Conservation (phyloP, 768 basidiomycete species). For the Naganishia onofrii region DNA sequence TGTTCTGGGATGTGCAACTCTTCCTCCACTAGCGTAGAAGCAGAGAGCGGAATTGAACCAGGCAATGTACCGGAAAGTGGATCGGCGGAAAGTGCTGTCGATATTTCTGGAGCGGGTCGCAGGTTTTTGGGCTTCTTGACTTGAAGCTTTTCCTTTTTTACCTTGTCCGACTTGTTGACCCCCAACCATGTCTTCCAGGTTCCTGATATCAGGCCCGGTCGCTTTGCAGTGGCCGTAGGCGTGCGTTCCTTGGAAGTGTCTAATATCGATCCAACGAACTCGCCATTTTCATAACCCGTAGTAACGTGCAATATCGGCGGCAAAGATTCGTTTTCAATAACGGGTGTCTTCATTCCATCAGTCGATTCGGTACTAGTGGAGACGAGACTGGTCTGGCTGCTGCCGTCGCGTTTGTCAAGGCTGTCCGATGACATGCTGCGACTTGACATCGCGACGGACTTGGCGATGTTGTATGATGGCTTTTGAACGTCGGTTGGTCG, state of each 20-base stretch:
- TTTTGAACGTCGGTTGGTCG: background rate
- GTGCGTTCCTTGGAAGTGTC: constrained; percentile 13
- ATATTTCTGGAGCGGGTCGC: constrained; percentile 9
- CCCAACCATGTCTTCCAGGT: constrained; percentile 6
- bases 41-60: constrained; percentile 2
- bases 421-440: constrained; percentile 3
- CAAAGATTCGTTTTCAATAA: background rate
- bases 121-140: constrained; percentile 18
- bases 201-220: constrained; percentile 11
- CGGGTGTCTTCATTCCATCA: constrained; percentile 6
- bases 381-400: constrained; percentile 1
- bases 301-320: background rate
- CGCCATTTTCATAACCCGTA: background rate
- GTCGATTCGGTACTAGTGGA: background rate
- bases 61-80: constrained; percentile 17
- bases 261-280: background rate
- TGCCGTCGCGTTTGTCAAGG: background rate
- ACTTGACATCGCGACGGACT: background rate
- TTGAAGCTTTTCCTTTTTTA: background rate
- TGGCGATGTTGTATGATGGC: background rate
- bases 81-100: constrained; percentile 15
- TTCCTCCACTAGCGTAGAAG: constrained; percentile 7
- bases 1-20: constrained; percentile 8
- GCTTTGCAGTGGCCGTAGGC: background rate
- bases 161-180: constrained; percentile 17